Evolutionary conservation across 164 flowering plant genomes (phyloP), one percentile per base, ranked within the genome.

Genomic region (Macadamia integrifolia): DNA sequence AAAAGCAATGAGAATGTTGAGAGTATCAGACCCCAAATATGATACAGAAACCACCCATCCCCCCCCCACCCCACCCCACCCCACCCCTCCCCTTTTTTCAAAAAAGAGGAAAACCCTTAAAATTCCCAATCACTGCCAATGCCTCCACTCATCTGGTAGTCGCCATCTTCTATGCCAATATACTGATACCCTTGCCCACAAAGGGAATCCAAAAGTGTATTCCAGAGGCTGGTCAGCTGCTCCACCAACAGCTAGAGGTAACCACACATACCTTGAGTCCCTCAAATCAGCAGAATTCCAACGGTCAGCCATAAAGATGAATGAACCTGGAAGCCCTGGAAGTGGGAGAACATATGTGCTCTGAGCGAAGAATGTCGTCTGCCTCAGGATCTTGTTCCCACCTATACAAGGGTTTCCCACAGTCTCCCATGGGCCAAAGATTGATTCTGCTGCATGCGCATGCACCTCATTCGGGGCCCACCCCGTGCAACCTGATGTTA

Each of bases 401-500:
- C 97, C 99, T 9, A 87, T 67, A 68, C 97, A 92, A 3, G 99
- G 99, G 72, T 90, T 92, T 49, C 96, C 97, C 78, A 94, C 58
- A 0, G 92, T 86, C 70, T 94, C 96, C 99, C 99, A 94, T 2
- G 92, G 94, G 14, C 99, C 99, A 89, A 90, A 77, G 44, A 94
- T 78, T 13, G 98, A 90, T 65, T 89, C 98, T 0, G 99, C 88
- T 32, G 97, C 99, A 79, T 94, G 98, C 12, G 86, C 97, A 49
- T 87, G 74, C 8, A 97, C 97, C 73, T 86, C 94, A 61, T 94
- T 94, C 14, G 99, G 99, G 0, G 96, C 93, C 99, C 99, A 94
- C 6, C 99, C 98, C 0, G 92, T 85, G 87, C 97, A 94, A 28
- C 97, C 97, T 5, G 98, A 94, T 15, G 99, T 94, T 78, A 92